Conservation (phyloP, 1,284 basidiomycete genomes). For the Mycena sp. region DNA sequence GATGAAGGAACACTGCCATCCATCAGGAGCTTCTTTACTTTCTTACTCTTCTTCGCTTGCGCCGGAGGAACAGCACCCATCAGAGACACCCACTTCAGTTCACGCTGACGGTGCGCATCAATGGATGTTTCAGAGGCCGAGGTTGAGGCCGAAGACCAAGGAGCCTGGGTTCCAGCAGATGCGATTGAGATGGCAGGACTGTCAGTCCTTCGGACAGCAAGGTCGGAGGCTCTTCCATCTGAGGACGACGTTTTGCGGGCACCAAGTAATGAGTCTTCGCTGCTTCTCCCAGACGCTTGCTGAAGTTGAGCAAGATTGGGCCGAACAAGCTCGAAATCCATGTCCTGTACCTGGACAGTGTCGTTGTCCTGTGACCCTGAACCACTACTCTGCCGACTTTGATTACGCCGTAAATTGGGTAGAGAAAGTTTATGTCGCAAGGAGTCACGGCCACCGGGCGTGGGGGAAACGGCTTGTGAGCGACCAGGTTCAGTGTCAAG, state of each 20-base stretch:
- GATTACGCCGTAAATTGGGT: conserved; percentile 61
- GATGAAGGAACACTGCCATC: conserved; percentile 83
- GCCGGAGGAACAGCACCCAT: conserved; percentile 70
- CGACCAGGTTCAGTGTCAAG: conserved; percentile 37
- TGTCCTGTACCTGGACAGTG: conserved; percentile 75
- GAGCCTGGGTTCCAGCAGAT: conserved; percentile 35
- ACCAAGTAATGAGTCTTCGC: conserved; percentile 62
- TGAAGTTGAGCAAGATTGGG: conserved; percentile 59
- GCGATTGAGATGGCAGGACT: conserved; percentile 61
- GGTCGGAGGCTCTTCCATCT: conserved; percentile 40
- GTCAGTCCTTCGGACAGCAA: conserved; percentile 50
- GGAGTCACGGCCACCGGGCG: conserved; percentile 37
- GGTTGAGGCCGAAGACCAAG: conserved; percentile 18
- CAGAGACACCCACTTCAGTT: conserved; percentile 78
- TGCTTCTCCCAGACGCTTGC: conserved; percentile 50
- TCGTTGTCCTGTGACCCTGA: conserved; percentile 36
- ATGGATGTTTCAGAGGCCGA: conserved; percentile 38
- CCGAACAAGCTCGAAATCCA: conserved; percentile 80
- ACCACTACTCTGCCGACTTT: conserved; percentile 47
- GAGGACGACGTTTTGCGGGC: conserved; percentile 42
- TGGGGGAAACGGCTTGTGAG: conserved; percentile 27
- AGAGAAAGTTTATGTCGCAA: conserved; percentile 68
- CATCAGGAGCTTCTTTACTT: conserved; percentile 81
- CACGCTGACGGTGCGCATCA: conserved; percentile 79
- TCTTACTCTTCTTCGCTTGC: conserved; percentile 83